phyloP scores from a whole-genome alignment of 495 filamentous ascomycete species.

The Podospora pseudocomata region DNA sequence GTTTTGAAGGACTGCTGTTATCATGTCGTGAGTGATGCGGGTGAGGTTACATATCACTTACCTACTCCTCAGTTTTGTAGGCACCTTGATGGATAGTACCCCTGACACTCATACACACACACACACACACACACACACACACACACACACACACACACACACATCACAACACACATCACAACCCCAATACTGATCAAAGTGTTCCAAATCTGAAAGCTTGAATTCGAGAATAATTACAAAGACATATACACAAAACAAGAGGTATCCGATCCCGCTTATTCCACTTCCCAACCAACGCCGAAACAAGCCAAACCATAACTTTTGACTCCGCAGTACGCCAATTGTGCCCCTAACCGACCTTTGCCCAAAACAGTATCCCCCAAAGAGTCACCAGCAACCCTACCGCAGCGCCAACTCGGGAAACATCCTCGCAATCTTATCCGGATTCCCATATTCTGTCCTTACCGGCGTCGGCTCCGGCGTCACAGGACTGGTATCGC shows the following conservation, averaged over 20 bases:
- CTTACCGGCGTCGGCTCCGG: constrained; percentile 25
- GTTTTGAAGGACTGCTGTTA: not conserved
- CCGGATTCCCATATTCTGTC: constrained; percentile 35
- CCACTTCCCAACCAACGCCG: not conserved
- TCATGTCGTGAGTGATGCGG: no score
- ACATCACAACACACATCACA: not conserved
- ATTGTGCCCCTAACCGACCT: not conserved
- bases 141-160: no score
- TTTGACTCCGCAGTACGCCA: not conserved
- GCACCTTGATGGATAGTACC: no score
- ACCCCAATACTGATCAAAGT: not conserved
- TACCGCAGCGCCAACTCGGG: constrained; percentile 29
- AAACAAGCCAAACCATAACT: not conserved
- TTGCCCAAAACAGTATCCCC: not conserved
- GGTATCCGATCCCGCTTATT: not conserved
- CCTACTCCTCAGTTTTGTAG: no score
- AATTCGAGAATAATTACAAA: not conserved
- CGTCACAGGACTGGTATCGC: constrained; percentile 24
- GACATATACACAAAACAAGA: not conserved
- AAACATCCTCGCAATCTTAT: constrained; percentile 39
- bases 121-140: not conserved
- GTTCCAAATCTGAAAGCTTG: not conserved
- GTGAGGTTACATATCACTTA: no score
- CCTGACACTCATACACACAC: no score
- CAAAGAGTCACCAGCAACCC: not conserved